Conservation (phyloP, 106 monocot species). For the Triglochin maritima region DNA sequence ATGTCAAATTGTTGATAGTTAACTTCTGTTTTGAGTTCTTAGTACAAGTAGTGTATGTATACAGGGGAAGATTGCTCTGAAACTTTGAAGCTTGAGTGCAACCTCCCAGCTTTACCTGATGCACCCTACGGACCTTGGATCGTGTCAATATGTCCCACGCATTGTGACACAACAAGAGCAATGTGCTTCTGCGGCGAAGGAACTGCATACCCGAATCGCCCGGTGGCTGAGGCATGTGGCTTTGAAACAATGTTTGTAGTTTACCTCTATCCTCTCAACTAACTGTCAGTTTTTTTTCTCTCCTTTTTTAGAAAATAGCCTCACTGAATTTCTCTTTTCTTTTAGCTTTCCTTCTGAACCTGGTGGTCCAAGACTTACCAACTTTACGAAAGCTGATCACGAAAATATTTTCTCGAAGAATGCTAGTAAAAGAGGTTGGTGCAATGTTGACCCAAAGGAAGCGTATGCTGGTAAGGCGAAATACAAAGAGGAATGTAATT, state of each 20-base stretch:
- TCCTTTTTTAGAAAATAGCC: too few species aligned
- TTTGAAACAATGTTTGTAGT: constrained; percentile 46
- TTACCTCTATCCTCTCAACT: background rate
- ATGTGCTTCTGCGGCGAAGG: constrained; percentile 93
- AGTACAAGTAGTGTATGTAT: too few species aligned
- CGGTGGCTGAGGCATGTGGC: constrained; percentile 78
- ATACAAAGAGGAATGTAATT: constrained; percentile 72
- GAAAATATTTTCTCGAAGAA: constrained; percentile 75
- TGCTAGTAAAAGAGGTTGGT: constrained; percentile 66
- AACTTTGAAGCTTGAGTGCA: constrained; percentile 51
- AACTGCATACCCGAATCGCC: constrained; percentile 84
- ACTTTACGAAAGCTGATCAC: constrained; percentile 56
- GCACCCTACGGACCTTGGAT: constrained; percentile 55
- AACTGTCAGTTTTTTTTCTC: too few species aligned
- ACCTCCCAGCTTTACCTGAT: constrained; percentile 41
- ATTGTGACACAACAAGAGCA: constrained; percentile 84
- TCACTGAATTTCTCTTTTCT: background rate
- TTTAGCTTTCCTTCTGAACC: constrained; percentile 8
- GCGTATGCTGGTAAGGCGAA: constrained; percentile 57
- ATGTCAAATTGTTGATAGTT: too few species aligned
- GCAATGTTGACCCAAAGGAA: constrained; percentile 64
- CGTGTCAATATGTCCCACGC: constrained; percentile 69
- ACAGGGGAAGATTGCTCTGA: constrained; percentile 69
- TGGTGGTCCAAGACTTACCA: background rate
- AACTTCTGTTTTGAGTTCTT: too few species aligned